Conservation (phyloP, 2,329 filamentous ascomycete genomes). For the Dendrostoma leiphaemia region DNA sequence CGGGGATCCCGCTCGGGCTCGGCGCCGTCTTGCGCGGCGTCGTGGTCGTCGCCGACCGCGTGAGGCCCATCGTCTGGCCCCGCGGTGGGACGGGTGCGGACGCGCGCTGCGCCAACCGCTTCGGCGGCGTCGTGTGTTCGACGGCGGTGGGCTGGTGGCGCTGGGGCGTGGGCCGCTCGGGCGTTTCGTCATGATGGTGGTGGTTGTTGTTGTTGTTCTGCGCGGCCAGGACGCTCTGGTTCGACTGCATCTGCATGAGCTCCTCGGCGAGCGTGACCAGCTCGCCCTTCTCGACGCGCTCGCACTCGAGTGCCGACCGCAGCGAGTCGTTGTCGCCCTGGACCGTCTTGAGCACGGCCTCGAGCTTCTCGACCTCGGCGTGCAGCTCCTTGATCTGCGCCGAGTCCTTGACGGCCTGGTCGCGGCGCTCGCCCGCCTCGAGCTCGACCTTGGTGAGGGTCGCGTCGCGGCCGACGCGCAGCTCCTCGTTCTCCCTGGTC, state of each 20-base stretch:
- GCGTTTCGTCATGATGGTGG: constrained; percentile 15
- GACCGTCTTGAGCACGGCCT: constrained; percentile 68
- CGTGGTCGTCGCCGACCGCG: constrained; percentile 11
- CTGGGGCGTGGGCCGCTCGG: background rate
- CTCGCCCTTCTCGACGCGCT: constrained; percentile 81
- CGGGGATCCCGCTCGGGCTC: constrained; percentile 20
- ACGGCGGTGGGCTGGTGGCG: background rate
- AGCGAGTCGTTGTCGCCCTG: constrained; percentile 68
- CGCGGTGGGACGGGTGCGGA: constrained; percentile 13
- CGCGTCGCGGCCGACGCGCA: constrained; percentile 64
- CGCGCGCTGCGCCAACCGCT: constrained; percentile 14
- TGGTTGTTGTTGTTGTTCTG: constrained; percentile 22
- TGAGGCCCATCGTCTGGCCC: constrained; percentile 8
- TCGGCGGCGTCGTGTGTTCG: constrained; percentile 11
- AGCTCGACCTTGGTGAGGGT: constrained; percentile 61
- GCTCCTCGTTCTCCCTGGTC: constrained; percentile 69
- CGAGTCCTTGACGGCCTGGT: constrained; percentile 61
- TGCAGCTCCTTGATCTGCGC: constrained; percentile 68
- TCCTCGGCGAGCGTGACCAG: constrained; percentile 79
- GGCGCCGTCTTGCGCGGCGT: constrained; percentile 13
- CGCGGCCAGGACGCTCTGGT: constrained; percentile 47
- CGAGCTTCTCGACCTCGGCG: constrained; percentile 72
- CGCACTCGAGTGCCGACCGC: constrained; percentile 64
- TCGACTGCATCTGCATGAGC: constrained; percentile 67
- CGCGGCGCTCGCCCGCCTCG: constrained; percentile 45